Conservation (phyloP, 73 alveolate species). For the Paramecium primaurelia region DNA sequence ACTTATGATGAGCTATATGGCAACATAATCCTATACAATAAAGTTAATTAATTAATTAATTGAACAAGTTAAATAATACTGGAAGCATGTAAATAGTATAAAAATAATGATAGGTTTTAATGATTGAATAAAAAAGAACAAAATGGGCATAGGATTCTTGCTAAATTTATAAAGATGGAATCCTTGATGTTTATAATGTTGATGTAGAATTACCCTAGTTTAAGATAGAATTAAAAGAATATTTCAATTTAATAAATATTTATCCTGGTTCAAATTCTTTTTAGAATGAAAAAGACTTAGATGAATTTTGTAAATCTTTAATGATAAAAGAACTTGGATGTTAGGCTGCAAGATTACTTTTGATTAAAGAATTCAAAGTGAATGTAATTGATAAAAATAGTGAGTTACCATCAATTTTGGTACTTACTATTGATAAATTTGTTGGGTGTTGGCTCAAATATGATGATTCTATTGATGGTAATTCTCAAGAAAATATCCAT, state of each 20-base stretch:
- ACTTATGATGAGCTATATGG: background rate
- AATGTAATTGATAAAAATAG: background rate
- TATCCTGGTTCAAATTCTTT: background rate
- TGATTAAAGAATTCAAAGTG: conserved; percentile 10
- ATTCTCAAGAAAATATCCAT: background rate
- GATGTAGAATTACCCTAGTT: background rate
- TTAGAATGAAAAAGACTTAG: background rate
- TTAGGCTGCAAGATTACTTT: background rate
- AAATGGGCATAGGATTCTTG: conserved; percentile 3
- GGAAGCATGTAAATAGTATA: background rate
- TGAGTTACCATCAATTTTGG: background rate
- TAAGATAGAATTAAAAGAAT: background rate
- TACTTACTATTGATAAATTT: background rate
- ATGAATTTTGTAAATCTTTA: background rate
- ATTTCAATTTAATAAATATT: background rate
- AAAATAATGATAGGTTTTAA: background rate
- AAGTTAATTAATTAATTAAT: background rate
- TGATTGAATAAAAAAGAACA: background rate
- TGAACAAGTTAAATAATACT: background rate
- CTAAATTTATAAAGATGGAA: background rate
- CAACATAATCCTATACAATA: background rate
- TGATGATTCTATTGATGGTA: background rate
- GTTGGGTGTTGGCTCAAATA: conserved; percentile 20
- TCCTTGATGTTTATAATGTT: background rate
- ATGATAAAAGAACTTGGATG: background rate